phyloP scores from a whole-genome alignment of 257 asterid genomes.

The Solanum piurae region DNA sequence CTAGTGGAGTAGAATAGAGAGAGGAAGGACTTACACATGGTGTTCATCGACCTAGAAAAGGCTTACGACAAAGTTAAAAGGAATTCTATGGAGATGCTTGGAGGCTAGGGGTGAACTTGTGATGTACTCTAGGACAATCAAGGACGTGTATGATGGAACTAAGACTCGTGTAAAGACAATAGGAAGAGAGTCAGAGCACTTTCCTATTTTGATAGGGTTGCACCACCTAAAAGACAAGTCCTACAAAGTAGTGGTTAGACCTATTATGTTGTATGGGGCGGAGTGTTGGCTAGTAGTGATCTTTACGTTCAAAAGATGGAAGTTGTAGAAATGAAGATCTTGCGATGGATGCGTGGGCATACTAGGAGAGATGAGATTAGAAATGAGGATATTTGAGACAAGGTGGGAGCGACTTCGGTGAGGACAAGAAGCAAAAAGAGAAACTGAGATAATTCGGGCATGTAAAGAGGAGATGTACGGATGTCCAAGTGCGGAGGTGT shows the following conservation, averaged over 20 bases:
- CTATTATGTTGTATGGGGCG: neutral
- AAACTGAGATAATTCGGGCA: neutral
- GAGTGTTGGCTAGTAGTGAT: neutral
- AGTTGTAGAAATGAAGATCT: neutral
- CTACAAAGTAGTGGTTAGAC: neutral
- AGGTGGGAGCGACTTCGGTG: neutral
- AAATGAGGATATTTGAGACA: neutral
- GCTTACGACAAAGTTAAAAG: neutral
- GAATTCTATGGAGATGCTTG: neutral
- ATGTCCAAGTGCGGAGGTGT: neutral
- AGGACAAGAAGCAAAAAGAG: neutral
- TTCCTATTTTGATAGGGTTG: neutral
- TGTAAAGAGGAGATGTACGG: neutral
- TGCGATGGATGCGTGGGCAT: neutral
- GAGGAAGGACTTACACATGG: neutral
- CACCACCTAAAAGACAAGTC: neutral
- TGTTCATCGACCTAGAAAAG: neutral
- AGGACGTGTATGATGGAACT: neutral
- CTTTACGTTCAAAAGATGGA: neutral
- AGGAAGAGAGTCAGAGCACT: neutral
- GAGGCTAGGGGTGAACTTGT: neutral
- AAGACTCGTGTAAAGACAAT: neutral
- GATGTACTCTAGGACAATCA: neutral
- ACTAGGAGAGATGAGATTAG: neutral
- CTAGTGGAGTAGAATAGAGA: neutral